A percentile compares a stretch with the other conserved stretches of the same genome.
Evolutionary conservation across 129 eudicot genomes (phyloP).

Genomic region (Artemisia annua): DNA sequence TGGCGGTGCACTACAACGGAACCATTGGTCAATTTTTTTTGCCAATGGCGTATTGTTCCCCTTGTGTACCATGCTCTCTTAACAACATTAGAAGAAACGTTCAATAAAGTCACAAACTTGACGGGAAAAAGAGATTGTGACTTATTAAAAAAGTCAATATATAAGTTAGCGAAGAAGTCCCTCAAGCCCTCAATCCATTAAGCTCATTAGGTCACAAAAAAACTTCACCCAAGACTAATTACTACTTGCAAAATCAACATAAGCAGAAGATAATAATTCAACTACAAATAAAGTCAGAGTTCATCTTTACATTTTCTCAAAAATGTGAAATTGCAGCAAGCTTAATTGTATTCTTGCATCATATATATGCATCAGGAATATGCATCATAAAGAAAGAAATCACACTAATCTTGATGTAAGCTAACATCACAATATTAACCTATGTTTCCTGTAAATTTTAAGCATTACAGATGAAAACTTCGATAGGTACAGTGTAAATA

Average conservation of each 20-base stretch:
- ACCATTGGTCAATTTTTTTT: too few relatives aligned
- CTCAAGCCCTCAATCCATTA: too few relatives aligned
- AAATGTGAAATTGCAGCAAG: conserved; percentile 23
- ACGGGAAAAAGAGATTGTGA: too few relatives aligned
- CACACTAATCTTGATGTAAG: conserved; percentile 28
- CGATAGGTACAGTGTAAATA: neutral
- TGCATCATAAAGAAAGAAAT: conserved; percentile 8
- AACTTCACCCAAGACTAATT: neutral
- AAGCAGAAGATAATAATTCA: neutral
- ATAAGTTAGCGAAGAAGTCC: too few relatives aligned
- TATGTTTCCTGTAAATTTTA: conserved; percentile 6
- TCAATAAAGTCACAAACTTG: too few relatives aligned
- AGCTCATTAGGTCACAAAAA: too few relatives aligned
- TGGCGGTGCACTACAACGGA: too few relatives aligned
- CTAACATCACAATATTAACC: conserved; percentile 23
- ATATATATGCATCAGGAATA: conserved; percentile 22
- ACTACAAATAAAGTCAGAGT: conserved; percentile 33
- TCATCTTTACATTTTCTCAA: conserved; percentile 34
- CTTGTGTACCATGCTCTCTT: too few relatives aligned
- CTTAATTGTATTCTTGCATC: conserved; percentile 25
- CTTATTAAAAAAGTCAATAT: too few relatives aligned
- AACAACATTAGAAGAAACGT: too few relatives aligned
- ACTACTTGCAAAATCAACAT: neutral
- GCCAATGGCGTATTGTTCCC: too few relatives aligned
- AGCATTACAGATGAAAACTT: conserved; percentile 12